Evolutionary conservation across 2,329 filamentous ascomycete genomes (phyloP).

Genomic region (Blumeria hordei): DNA sequence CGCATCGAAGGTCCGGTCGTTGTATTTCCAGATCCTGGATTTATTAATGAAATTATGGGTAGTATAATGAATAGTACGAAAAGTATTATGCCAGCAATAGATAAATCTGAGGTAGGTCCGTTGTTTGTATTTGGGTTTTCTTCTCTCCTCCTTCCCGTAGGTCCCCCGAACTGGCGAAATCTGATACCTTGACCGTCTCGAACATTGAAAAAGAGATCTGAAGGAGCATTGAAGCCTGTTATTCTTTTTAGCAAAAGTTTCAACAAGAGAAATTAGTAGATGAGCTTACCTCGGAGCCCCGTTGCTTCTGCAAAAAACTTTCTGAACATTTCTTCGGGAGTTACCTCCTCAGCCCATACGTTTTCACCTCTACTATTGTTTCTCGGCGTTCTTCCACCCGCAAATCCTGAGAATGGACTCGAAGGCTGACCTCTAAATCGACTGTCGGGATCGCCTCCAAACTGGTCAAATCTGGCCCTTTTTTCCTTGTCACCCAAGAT

Average conservation of each 20-base stretch:
- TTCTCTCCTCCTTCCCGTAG: constrained; percentile 50
- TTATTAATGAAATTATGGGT: constrained; percentile 59
- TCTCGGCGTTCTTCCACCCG: constrained; percentile 21
- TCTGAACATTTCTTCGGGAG: constrained; percentile 88
- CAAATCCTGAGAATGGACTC: constrained; percentile 36
- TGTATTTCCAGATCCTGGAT: constrained; percentile 29
- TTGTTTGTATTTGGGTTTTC: constrained; percentile 31
- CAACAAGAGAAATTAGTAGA: too few relatives aligned
- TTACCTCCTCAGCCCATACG: constrained; percentile 78
- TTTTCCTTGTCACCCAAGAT: constrained; percentile 86
- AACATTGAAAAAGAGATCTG: constrained; percentile 87
- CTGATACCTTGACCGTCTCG: constrained; percentile 77
- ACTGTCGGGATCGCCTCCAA: constrained; percentile 78
- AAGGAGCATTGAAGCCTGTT: constrained; percentile 44
- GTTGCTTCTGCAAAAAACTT: constrained; percentile 68
- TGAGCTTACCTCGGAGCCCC: too few relatives aligned
- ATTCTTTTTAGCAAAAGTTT: constrained; percentile 2
- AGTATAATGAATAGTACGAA: constrained; percentile 75
- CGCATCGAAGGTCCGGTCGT: constrained; percentile 43
- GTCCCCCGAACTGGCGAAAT: constrained; percentile 86
- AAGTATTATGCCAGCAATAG: constrained; percentile 56
- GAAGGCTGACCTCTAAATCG: constrained; percentile 42
- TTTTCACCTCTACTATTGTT: constrained; percentile 25
- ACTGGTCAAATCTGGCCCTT: constrained; percentile 66
- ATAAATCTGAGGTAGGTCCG: constrained; percentile 27